Conservation (phyloP, 345 rosid genomes). For the Dipteronia dyeriana region DNA sequence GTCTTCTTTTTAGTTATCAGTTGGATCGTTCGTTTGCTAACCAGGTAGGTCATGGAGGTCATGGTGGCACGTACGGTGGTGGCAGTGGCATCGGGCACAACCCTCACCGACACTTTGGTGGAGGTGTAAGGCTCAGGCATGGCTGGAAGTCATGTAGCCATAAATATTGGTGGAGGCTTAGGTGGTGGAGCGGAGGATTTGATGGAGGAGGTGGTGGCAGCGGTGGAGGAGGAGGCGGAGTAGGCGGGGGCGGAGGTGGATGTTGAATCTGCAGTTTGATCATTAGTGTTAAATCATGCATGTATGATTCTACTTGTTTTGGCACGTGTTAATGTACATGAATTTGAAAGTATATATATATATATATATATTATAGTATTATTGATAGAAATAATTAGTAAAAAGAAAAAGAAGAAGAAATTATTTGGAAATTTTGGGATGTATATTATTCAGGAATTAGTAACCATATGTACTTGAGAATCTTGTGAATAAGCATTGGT, state of each 20-base stretch:
- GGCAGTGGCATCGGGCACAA: not conserved
- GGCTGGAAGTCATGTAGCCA: not conserved
- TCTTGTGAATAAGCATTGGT: too few species aligned
- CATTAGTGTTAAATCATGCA: too few species aligned
- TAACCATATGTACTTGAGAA: too few species aligned
- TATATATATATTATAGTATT: too few species aligned
- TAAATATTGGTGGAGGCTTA: constrained; percentile 8
- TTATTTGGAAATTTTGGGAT: too few species aligned
- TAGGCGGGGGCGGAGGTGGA: not conserved
- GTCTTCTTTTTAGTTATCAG: not conserved
- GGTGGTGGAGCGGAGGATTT: not conserved
- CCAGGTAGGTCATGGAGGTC: not conserved
- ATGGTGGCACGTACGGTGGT: not conserved
- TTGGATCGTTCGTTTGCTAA: not conserved
- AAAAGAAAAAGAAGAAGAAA: too few species aligned
- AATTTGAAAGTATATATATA: too few species aligned
- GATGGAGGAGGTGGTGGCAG: not conserved
- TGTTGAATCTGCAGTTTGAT: too few species aligned
- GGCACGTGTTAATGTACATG: too few species aligned
- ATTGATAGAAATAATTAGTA: too few species aligned
- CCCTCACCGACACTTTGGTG: not conserved
- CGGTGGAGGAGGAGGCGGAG: not conserved
- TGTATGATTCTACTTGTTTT: too few species aligned
- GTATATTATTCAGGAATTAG: too few species aligned
- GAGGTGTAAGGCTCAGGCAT: not conserved